Evolutionary conservation across 768 basidiomycete genomes (phyloP).

Genomic region (Dendrothele bispora): DNA sequence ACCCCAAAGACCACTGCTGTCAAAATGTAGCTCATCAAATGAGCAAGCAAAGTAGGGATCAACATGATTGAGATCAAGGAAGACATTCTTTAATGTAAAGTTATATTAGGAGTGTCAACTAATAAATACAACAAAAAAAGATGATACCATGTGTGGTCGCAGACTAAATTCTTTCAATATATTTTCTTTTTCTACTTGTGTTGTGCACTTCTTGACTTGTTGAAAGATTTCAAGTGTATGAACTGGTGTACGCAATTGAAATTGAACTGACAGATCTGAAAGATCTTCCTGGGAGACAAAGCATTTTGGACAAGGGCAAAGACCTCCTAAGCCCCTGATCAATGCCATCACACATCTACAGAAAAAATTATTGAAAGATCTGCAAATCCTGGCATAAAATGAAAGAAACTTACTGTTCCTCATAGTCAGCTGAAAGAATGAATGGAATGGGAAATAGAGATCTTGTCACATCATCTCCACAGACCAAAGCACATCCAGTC

Average conservation of each 20-base stretch:
- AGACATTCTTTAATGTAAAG: conserved; percentile 36
- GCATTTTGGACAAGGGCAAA: too few species aligned
- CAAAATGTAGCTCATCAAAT: conserved; percentile 39
- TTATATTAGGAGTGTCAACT: not conserved
- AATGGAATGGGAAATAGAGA: conserved; percentile 35
- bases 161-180: conserved; percentile 19
- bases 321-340: conserved; percentile 25
- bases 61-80: too few species aligned
- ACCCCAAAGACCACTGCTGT: conserved; percentile 30
- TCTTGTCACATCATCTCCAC: conserved; percentile 24
- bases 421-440: conserved; percentile 41
- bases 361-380: not conserved
- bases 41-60: conserved; percentile 33
- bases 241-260: conserved; percentile 32
- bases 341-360: conserved; percentile 39
- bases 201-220: conserved; percentile 12
- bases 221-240: conserved; percentile 13
- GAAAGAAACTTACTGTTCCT: conserved; percentile 42
- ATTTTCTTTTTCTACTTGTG: conserved; percentile 6
- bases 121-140: conserved; percentile 1
- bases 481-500: conserved; percentile 20
- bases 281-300: too few species aligned
- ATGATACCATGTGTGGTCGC: conserved; percentile 14
- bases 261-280: too few species aligned
- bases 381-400: not conserved